Percentiles rank a stretch among this genome's conserved stretches.
phyloP scores from a whole-genome alignment of 148 eudicot genomes.

The Vaccinium vitisidaea region DNA sequence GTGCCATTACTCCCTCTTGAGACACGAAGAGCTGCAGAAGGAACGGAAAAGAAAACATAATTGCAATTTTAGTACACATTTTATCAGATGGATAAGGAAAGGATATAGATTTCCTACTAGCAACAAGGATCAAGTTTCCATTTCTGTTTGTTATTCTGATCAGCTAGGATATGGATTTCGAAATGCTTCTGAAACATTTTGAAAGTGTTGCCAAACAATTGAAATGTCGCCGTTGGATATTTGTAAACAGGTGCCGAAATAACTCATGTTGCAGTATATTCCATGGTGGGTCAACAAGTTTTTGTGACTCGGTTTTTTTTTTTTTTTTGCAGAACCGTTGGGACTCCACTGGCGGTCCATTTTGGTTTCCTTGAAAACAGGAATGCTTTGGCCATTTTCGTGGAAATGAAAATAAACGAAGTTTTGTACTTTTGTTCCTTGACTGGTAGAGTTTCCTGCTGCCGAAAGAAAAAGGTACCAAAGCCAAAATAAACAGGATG shows the following conservation, averaged over 20 bases:
- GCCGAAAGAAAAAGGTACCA: neutral
- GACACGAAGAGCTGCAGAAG: constrained; percentile 4
- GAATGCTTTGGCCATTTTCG: neutral
- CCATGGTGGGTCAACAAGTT: neutral
- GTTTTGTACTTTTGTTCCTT: neutral
- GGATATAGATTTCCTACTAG: constrained; percentile 15
- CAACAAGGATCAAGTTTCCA: neutral
- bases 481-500: neutral
- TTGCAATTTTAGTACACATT: neutral
- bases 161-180: neutral
- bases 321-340: neutral
- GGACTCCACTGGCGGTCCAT: neutral
- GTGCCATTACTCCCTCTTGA: constrained; percentile 13
- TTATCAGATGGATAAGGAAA: neutral
- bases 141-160: neutral
- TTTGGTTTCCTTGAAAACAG: neutral
- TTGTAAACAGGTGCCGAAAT: neutral
- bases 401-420: neutral
- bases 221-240: neutral
- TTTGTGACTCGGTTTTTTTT: neutral
- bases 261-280: neutral
- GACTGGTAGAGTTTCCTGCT: neutral
- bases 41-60: neutral
- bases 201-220: neutral
- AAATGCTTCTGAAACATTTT: neutral